Evolutionary conservation across 2,329 filamentous ascomycete genomes (phyloP).

Genomic region (Neofusicoccum sp.): DNA sequence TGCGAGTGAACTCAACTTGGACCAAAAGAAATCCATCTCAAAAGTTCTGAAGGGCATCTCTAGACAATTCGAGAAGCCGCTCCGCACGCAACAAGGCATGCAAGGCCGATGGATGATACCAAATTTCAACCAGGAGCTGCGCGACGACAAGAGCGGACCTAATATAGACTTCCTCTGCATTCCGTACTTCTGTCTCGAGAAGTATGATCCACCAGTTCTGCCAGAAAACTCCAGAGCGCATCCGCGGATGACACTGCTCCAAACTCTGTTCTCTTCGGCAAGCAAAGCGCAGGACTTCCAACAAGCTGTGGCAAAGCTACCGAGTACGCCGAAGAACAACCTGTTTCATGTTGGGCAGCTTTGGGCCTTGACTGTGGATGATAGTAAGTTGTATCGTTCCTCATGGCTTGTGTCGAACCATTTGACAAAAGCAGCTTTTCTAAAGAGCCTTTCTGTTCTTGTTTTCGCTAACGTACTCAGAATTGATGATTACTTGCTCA

Average conservation of each 20-base stretch:
- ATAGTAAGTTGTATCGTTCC: neutral
- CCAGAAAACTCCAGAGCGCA: conserved; percentile 1
- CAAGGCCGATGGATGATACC: conserved; percentile 7
- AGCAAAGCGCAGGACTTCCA: neutral
- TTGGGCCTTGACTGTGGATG: conserved; percentile 6
- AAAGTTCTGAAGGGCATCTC: neutral
- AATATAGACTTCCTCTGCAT: neutral
- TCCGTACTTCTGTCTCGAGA: neutral
- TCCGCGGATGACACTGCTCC: neutral
- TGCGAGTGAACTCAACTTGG: neutral
- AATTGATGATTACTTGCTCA: conserved; percentile 2
- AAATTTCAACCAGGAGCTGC: conserved; percentile 5
- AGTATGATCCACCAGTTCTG: neutral
- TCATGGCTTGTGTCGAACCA: too few species aligned
- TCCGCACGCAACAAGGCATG: neutral
- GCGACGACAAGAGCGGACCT: neutral
- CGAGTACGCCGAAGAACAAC: neutral
- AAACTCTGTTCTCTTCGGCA: conserved; percentile 4
- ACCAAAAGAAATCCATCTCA: neutral
- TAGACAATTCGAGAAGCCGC: conserved; percentile 6
- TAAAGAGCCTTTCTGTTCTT: neutral
- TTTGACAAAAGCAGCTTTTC: too few species aligned
- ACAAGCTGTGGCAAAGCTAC: neutral
- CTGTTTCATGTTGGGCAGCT: neutral
- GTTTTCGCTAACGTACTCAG: neutral